Evolutionary conservation across 1,284 basidiomycete species (phyloP).

Genomic region (Marasmius oreades): DNA sequence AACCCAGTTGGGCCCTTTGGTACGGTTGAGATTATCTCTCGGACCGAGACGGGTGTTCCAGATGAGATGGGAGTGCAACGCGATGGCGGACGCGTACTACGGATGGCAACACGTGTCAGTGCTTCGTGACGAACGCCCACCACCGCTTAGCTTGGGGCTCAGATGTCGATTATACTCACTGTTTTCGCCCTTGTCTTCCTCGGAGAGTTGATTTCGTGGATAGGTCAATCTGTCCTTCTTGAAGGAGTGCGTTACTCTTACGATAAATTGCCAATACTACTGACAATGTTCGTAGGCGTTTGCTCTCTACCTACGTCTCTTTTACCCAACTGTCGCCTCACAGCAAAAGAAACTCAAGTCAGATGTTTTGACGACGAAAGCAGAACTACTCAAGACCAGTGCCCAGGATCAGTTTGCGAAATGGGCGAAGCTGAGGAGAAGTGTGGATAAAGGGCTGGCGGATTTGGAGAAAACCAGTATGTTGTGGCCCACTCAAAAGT

Average conservation of each 20-base stretch:
- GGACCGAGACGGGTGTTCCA: too few relatives aligned
- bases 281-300: conserved; percentile 50
- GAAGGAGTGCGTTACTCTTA: conserved; percentile 57
- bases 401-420: conserved; percentile 98
- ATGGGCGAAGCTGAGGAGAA: conserved; percentile 93
- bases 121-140: too few relatives aligned
- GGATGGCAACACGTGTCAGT: too few relatives aligned
- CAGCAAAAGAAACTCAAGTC: conserved; percentile 70
- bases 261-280: conserved; percentile 4
- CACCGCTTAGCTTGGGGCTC: background rate
- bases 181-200: conserved; percentile 81
- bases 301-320: conserved; percentile 62
- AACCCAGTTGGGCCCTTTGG: too few relatives aligned
- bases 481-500: conserved; percentile 29
- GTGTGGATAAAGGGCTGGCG: conserved; percentile 88
- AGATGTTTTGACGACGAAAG: conserved; percentile 76
- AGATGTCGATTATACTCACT: conserved; percentile 74
- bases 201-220: conserved; percentile 82
- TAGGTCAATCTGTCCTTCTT: conserved; percentile 79
- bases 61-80: too few relatives aligned
- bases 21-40: too few relatives aligned
- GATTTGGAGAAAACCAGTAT: conserved; percentile 92
- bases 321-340: conserved; percentile 50
- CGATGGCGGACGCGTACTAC: too few relatives aligned
- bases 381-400: conserved; percentile 85